Evolutionary conservation across 2,329 filamentous ascomycete species (phyloP), one percentile per base, ranked within the genome.

Genomic region (Sclerotinia sclerotiorum): DNA sequence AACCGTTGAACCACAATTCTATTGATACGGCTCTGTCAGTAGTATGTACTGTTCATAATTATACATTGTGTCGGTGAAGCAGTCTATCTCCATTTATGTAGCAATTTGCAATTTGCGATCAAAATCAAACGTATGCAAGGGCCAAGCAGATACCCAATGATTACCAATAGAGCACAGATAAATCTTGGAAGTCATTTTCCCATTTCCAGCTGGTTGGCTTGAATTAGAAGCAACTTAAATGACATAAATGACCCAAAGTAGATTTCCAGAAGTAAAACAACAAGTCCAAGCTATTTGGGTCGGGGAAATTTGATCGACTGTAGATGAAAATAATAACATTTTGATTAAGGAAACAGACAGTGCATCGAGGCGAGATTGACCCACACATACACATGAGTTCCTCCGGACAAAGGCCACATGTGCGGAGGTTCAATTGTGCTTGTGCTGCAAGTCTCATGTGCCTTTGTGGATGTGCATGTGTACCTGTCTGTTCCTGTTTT

Each of bases 41-140:
- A n/a, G n/a, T n/a, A n/a, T n/a, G n/a, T 55, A 55, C 19, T 21
- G 19, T 35, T n/a, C 52, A 19, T n/a, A 51, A 39, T 24, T 10
- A 51, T 61, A 49, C 49, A 49, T 27, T 39, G 21, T 24, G 21
- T 29, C 29, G 29, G 29, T 62, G 58, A 48, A 17, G 42, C 58
- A 61, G 44, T 46, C 10, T 35, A 35, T 35, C 58, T 61, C 15
- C 11, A 61, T 61, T 61, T n/a, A 44, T 35, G 24, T 24, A 21
- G 44, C n/a, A 49, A 62, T 62, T 62, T 62, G 52, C 29, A 21
- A 55, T 62, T 62, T 62, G 52, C 52, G 8, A 55, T 51, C 58
- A 35, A 7, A 62, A 62, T 39, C 46, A 62, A 62, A 62, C 44
- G 35, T n/a, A 51, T 51, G 29, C 58, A 62, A 35, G 44, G 58